Conservation (phyloP, 2,329 filamentous ascomycete genomes). For the Raffaelea ambrosiae region DNA sequence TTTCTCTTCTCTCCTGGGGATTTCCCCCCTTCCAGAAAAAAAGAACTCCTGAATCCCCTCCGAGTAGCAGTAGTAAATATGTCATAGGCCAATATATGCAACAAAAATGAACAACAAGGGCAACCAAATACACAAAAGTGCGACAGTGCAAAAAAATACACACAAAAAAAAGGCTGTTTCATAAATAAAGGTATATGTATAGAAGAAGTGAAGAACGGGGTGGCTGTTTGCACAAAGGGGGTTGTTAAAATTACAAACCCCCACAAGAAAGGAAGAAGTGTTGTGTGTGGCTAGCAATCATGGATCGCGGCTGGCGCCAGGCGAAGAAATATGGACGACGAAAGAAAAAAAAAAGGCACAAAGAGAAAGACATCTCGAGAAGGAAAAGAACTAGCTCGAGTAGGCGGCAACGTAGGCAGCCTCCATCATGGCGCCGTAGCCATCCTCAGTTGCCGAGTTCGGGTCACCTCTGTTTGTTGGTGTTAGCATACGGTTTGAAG, state of each 20-base stretch:
- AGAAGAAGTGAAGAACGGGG: not conserved
- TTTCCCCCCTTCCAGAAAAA: too few species aligned
- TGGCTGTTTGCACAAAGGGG: not conserved
- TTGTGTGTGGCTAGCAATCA: too few species aligned
- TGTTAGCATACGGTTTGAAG: not conserved
- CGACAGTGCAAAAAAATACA: too few species aligned
- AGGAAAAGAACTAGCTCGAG: slow-evolving; percentile 1
- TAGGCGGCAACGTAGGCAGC: slow-evolving; percentile 20
- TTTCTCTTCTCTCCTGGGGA: too few species aligned
- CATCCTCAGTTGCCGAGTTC: slow-evolving; percentile 20
- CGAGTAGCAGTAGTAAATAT: too few species aligned
- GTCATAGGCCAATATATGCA: not conserved
- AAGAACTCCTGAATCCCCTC: too few species aligned
- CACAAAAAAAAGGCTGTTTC: not conserved
- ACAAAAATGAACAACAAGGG: not conserved
- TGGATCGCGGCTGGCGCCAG: too few species aligned
- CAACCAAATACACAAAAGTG: not conserved
- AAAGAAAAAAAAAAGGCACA: not conserved
- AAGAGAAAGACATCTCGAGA: not conserved
- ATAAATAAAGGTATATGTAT: not conserved
- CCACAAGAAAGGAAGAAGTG: too few species aligned
- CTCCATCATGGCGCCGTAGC: slow-evolving; percentile 19
- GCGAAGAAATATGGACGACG: too few species aligned
- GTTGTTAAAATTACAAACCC: slow-evolving; percentile 1
- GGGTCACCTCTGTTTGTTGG: slow-evolving; percentile 29